Evolutionary conservation across 2,329 filamentous ascomycete species (phyloP), one percentile per base, ranked within the genome.

Genomic region (Botrytis paeoniae): DNA sequence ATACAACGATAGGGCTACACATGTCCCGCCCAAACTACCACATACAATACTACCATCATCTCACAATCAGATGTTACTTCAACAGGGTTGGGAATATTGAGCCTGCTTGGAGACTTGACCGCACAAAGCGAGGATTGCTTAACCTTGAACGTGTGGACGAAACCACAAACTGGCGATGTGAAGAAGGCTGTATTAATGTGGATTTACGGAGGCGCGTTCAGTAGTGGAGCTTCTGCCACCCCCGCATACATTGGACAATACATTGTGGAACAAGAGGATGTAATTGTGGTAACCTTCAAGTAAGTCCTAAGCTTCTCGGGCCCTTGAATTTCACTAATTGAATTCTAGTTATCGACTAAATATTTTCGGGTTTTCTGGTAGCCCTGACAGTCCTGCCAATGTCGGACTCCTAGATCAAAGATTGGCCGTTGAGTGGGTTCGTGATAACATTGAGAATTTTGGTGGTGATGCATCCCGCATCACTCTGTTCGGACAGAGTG

Each of bases 381-480:
- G 80, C 10, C 78, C 77, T 9, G 48, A 41, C 8, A 69, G 73
- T 9, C 70, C 74, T 9, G 73, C 74, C 1, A 93, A 93, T 75
- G 81, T 91, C 16, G 91, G 91, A 2, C 80, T 92, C 65, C 83
- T 85, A 74, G 90, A 92, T 77, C 89, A 92, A 80, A 84, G 87
- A 75, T 78, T 86, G 16, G 85, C 88, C 9, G 82, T 92, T 25
- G 82, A 84, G 75, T 92, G 90, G 90, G 85, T 92, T 39, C 83
- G 84, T 73, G 82, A 85, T 39, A 91, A 91, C 78, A 87, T 90
- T 68, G 85, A 80, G 3, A 82, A 81, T 3, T 90, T 92, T 79
- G 89, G 89, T 0, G 90, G 89, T 2, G 86, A 91, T 75, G 82
- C 82, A 1, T 80, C 81, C 2, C 85, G 87, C 73, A 85, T 92